Conservation (phyloP, 495 filamentous ascomycete species). For the Geoglossum glabrum region DNA sequence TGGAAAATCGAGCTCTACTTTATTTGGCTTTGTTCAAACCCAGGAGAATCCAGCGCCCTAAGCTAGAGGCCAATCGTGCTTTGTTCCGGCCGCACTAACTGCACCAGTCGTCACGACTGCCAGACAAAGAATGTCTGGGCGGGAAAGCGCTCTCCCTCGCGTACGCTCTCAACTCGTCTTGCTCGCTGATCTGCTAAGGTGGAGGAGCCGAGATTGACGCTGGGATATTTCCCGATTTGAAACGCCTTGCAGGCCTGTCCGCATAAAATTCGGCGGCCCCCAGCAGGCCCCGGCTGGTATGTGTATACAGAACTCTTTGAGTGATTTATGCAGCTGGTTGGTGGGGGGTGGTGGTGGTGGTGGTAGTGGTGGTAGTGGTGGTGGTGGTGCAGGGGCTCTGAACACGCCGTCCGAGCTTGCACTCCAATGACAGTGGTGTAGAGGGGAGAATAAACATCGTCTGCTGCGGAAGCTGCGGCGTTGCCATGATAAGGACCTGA, state of each 20-base stretch:
- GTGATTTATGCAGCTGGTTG: background rate
- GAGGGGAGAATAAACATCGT: background rate
- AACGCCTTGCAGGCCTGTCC: background rate
- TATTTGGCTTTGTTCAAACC: background rate
- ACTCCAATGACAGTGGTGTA: background rate
- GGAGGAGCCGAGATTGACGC: background rate
- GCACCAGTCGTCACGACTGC: background rate
- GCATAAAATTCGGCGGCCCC: background rate
- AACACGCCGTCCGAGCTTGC: background rate
- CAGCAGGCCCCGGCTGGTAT: background rate
- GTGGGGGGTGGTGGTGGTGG: too few relatives aligned
- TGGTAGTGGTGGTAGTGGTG: too few relatives aligned
- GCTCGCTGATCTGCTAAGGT: background rate
- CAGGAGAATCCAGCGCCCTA: background rate
- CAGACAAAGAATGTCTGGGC: background rate
- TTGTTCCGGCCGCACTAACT: background rate
- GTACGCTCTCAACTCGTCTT: background rate
- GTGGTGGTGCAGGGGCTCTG: background rate
- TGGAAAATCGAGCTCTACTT: background rate
- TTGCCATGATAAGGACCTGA: background rate
- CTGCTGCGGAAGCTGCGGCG: background rate
- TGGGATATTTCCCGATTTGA: slow-evolving; percentile 1
- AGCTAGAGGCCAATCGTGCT: background rate
- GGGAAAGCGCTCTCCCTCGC: too few relatives aligned
- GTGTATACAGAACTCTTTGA: background rate